These are phyloP conservation scores for Oxyria digyna DNA, from an alignment of 148 eudicot species.

Conservation along the genomic window DNA sequence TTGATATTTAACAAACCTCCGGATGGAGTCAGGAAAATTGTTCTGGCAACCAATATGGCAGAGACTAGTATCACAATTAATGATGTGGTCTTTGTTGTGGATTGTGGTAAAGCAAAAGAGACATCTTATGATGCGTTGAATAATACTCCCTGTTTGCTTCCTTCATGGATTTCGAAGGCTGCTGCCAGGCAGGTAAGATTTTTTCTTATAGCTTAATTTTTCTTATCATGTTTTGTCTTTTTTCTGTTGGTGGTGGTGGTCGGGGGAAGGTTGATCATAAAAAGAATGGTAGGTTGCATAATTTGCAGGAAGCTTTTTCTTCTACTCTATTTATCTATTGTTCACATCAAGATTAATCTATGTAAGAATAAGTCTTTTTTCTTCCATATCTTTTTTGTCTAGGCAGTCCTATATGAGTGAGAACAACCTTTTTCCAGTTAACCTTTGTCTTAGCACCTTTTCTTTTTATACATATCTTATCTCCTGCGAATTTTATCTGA, in stretches of 20 bases:
- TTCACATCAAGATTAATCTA: neutral
- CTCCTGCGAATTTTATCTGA: neutral
- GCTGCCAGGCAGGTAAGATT: constrained; percentile 75
- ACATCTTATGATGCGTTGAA: constrained; percentile 98
- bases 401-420: neutral
- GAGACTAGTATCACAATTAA: constrained; percentile 98
- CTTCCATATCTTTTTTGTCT: neutral
- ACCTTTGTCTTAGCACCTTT: neutral
- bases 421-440: neutral
- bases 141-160: constrained; percentile 97
- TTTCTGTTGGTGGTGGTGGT: neutral
- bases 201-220: neutral
- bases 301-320: neutral
- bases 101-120: constrained; percentile 98
- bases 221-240: neutral
- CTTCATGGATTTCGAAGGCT: constrained; percentile 98
- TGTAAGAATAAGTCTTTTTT: neutral
- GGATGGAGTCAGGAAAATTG: constrained; percentile 91
- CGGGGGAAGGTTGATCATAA: neutral
- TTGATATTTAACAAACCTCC: constrained; percentile 84
- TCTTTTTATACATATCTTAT: neutral
- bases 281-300: neutral
- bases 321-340: neutral
- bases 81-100: constrained; percentile 96
- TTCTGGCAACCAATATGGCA: constrained; percentile 97